Base-by-base conservation (phyloP, 2,329 filamentous ascomycete genomes). In the Didymella arachidicola region DNA sequence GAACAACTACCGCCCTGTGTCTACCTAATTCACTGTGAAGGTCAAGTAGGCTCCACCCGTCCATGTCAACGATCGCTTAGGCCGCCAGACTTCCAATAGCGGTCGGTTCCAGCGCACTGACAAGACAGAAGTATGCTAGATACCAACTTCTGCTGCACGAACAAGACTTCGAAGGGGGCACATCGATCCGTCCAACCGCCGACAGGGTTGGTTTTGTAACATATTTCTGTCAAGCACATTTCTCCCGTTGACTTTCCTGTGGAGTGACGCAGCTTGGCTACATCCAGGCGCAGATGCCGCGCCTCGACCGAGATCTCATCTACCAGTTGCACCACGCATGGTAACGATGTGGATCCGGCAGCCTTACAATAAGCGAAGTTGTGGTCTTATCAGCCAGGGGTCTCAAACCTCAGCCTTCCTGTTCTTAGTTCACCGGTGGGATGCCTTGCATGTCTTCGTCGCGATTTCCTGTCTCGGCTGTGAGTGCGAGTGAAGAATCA, bases 401-500 rank as follows among this genome's bases (percentile, higher is more conserved):
- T 50, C 32, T n/a, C 14, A 32, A 22, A 38, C 39, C 43, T 45
- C 25, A 53, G 50, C 39, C 25, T 53, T 58, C 39, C 38, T 38
- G 27, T 27, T 49, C 45, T 42, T 14, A 42, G 56, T 12, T 50
- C 30, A 54, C 56, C 34, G 49, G 41, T 52, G 32, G 45, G 45
- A 44, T 44, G 56, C 56, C 50, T 59, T 45, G 50, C 56, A 59
- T 30, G 27, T 34, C 39, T 44, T 41, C n/a, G 22, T 18, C 41
- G 36, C 22, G 19, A 44, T 19, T 45, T 50, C 19, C 44, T 26
- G 56, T 30, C 56, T 30, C 22, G 44, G 29, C 42, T 36, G 22
- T 29, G 16, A 22, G 10, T 48, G 36, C 22, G 30, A 45, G 25
- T n/a, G 32, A 54, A 12, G 11, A 45, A 30, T 26, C 7, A 19